Evolutionary conservation across 768 basidiomycete genomes (phyloP).

Genomic region (Rhodotorula taiwanensis): DNA sequence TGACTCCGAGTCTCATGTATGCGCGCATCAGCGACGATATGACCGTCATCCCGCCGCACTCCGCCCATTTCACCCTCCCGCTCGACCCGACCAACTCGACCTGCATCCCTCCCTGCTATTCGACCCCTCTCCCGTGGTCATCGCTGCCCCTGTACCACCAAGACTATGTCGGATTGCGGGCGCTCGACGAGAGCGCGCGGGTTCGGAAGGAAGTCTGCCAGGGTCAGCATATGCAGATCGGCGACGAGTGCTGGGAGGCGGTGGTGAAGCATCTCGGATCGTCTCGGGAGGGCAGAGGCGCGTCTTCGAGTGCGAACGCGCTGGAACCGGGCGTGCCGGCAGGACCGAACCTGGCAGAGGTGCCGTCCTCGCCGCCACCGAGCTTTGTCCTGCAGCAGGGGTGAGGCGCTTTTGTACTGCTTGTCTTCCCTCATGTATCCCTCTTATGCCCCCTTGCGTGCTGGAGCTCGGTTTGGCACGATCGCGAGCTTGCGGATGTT

Average conservation of each 20-base stretch:
- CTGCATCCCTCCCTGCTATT: constrained; percentile 20
- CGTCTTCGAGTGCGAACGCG: no score
- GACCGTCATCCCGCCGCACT: constrained; percentile 36
- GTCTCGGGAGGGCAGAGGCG: not conserved
- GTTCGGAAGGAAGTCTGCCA: constrained; percentile 35
- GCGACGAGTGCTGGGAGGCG: constrained; percentile 36
- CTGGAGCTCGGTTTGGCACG: no score
- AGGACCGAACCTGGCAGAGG: no score
- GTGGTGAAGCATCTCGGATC: constrained; percentile 30
- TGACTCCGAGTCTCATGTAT: no score
- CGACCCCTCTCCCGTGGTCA: constrained; percentile 19
- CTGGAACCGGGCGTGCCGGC: no score
- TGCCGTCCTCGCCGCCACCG: no score
- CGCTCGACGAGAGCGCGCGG: constrained; percentile 30
- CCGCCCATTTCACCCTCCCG: constrained; percentile 39
- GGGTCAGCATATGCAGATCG: constrained; percentile 42
- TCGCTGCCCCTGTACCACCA: constrained; percentile 37
- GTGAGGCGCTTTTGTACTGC: no score
- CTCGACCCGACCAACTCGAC: constrained; percentile 5
- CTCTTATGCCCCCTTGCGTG: no score
- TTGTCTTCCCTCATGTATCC: no score
- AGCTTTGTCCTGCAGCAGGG: no score
- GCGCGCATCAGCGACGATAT: constrained; percentile 37
- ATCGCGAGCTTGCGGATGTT: no score
- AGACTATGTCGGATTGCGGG: constrained; percentile 41